Evolutionary conservation across 805 yeast genomes (phyloP).

Genomic region (Candida sithepensis): DNA sequence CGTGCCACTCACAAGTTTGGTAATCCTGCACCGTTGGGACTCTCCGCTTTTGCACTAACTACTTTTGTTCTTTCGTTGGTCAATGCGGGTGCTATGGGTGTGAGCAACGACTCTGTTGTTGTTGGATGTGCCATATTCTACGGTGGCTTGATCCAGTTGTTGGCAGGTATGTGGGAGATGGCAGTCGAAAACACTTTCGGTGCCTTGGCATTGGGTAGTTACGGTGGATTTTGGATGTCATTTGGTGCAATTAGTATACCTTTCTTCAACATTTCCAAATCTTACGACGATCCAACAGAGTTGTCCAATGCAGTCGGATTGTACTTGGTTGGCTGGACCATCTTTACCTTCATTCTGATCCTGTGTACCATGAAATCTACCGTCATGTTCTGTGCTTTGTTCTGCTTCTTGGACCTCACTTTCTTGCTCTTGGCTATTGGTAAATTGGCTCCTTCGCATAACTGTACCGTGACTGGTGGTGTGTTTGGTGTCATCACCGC

Average conservation of each 20-base stretch:
- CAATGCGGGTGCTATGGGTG: slow-evolving; percentile 67
- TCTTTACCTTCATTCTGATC: slow-evolving; percentile 57
- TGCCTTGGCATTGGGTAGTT: slow-evolving; percentile 56
- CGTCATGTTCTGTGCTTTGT: slow-evolving; percentile 47
- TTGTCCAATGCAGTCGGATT: slow-evolving; percentile 52
- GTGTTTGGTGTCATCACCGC: slow-evolving; percentile 60
- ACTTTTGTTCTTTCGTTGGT: slow-evolving; percentile 62
- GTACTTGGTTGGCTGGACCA: slow-evolving; percentile 58
- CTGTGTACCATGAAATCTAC: slow-evolving; percentile 56
- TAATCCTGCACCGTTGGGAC: slow-evolving; percentile 74
- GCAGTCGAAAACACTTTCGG: slow-evolving; percentile 73
- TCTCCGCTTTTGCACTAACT: slow-evolving; percentile 66
- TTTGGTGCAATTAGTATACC: slow-evolving; percentile 64
- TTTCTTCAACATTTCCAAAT: slow-evolving; percentile 54
- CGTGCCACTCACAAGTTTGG: slow-evolving; percentile 58
- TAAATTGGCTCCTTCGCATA: slow-evolving; percentile 41
- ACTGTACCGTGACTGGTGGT: slow-evolving; percentile 56
- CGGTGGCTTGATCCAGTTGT: slow-evolving; percentile 67
- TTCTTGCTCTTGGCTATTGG: slow-evolving; percentile 51
- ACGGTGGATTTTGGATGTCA: slow-evolving; percentile 76
- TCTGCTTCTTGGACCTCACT: slow-evolving; percentile 50
- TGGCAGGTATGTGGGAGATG: slow-evolving; percentile 75
- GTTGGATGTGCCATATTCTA: slow-evolving; percentile 66
- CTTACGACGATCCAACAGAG: slow-evolving; percentile 42
- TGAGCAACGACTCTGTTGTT: slow-evolving; percentile 53